Evolutionary conservation across 2,329 filamentous ascomycete genomes (phyloP).

Genomic region (Elsinoe perseae): DNA sequence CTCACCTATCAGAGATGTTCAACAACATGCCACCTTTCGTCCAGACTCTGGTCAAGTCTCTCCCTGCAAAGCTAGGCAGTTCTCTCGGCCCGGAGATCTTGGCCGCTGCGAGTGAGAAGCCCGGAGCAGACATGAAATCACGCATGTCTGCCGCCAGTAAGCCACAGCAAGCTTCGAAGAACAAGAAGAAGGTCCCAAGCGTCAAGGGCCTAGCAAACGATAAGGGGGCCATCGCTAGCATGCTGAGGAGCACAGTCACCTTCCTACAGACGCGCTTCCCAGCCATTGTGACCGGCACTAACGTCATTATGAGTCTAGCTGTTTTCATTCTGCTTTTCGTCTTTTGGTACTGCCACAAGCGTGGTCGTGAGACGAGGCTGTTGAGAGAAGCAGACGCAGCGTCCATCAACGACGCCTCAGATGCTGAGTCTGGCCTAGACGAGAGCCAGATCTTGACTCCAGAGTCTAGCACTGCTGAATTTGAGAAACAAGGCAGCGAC

Average conservation of each 20-base stretch:
- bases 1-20: constrained; percentile 57
- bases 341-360: constrained; percentile 97
- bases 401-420: constrained; percentile 2
- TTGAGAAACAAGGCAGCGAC: neutral
- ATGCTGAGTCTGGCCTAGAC: constrained; percentile 10
- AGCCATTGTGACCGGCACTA: constrained; percentile 74
- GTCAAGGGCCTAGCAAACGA: constrained; percentile 75
- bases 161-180: constrained; percentile 34
- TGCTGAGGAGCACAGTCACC: constrained; percentile 84
- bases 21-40: constrained; percentile 65
- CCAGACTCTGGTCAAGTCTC: constrained; percentile 75
- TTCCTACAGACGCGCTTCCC: constrained; percentile 84
- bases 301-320: constrained; percentile 81
- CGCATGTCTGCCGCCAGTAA: constrained; percentile 30
- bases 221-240: constrained; percentile 73
- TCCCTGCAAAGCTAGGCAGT: constrained; percentile 73
- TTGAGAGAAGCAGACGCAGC: constrained; percentile 28
- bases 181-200: constrained; percentile 60
- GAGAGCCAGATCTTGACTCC: constrained; percentile 8
- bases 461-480: neutral
- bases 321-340: constrained; percentile 85
- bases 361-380: constrained; percentile 76
- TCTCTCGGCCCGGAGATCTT: constrained; percentile 73
- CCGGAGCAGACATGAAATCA: constrained; percentile 37
- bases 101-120: constrained; percentile 67